A percentile compares a stretch with the other conserved stretches of the same genome.
phyloP scores from a whole-genome alignment of 139 green algal species.

The Chlamydomonas asymmetrica region DNA sequence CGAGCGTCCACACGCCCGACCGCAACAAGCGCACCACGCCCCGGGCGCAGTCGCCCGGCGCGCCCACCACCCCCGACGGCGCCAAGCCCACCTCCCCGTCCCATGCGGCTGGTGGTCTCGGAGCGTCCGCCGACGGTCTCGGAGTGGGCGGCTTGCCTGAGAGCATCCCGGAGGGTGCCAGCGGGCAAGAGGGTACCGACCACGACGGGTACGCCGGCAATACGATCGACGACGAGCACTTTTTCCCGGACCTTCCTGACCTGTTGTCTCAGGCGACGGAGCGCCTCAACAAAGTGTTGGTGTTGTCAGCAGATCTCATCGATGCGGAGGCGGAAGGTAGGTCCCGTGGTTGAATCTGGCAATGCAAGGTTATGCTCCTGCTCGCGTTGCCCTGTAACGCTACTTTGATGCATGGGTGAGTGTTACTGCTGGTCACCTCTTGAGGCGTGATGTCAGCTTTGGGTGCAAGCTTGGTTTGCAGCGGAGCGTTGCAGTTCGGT shows the following conservation, averaged over 20 bases:
- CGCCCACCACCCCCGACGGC: not conserved
- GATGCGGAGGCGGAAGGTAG: no score
- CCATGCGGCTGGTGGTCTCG: no score
- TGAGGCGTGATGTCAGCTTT: no score
- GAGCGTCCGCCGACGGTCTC: no score
- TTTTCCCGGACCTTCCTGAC: conserved; percentile 64
- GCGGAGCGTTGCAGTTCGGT: no score
- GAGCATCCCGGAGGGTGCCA: conserved; percentile 15
- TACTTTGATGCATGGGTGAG: no score
- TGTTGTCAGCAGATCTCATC: conserved; percentile 11
- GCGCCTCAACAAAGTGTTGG: conserved; percentile 42
- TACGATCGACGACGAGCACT: conserved; percentile 63
- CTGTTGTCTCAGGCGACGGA: conserved; percentile 44
- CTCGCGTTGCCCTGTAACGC: no score
- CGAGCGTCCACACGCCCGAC: conserved; percentile 23
- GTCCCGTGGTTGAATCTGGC: no score
- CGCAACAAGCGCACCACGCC: conserved; percentile 10
- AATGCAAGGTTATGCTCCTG: no score
- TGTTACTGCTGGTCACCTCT: no score
- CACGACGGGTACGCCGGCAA: conserved; percentile 31
- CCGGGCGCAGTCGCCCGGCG: conserved; percentile 11
- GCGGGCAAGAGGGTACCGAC: not conserved
- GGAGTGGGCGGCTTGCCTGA: no score
- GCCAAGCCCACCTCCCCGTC: conserved; percentile 17
- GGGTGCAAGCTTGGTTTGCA: no score